Evolutionary conservation across 306 rosid genomes (phyloP).

Genomic region (Acacia acuminata): DNA sequence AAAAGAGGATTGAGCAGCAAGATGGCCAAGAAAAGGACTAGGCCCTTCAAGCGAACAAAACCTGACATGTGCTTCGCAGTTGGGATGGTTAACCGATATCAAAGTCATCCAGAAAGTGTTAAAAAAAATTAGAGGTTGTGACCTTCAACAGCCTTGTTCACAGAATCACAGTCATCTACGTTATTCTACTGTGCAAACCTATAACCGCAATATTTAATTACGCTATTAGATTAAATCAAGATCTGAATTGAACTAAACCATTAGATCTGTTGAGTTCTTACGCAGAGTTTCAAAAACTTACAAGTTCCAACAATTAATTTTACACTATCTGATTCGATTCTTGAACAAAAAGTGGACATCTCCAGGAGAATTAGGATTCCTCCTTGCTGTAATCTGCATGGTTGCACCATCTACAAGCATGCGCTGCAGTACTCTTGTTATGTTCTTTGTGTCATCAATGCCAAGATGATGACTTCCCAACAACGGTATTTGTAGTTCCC

Average conservation of each 20-base stretch:
- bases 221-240: neutral
- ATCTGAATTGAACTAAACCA: neutral
- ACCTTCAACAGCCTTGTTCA: neutral
- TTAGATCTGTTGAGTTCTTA: neutral
- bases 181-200: neutral
- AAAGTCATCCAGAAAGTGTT: too few species aligned
- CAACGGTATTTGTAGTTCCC: constrained; percentile 69
- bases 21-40: too few species aligned
- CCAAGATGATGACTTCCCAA: constrained; percentile 97
- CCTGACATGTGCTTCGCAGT: too few species aligned
- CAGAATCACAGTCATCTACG: neutral
- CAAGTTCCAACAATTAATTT: constrained; percentile 10
- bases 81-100: too few species aligned
- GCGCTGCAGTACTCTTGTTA: constrained; percentile 71
- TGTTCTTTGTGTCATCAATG: constrained; percentile 90
- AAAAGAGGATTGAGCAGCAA: too few species aligned
- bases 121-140: too few species aligned
- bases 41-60: too few species aligned
- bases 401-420: constrained; percentile 84
- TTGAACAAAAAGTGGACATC: constrained; percentile 70
- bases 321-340: constrained; percentile 63
- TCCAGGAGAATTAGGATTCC: constrained; percentile 54
- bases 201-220: neutral
- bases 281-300: neutral
- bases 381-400: constrained; percentile 69